Evolutionary conservation across 257 asterid species (phyloP).

Genomic region (Nicotiana tomentosiformis): DNA sequence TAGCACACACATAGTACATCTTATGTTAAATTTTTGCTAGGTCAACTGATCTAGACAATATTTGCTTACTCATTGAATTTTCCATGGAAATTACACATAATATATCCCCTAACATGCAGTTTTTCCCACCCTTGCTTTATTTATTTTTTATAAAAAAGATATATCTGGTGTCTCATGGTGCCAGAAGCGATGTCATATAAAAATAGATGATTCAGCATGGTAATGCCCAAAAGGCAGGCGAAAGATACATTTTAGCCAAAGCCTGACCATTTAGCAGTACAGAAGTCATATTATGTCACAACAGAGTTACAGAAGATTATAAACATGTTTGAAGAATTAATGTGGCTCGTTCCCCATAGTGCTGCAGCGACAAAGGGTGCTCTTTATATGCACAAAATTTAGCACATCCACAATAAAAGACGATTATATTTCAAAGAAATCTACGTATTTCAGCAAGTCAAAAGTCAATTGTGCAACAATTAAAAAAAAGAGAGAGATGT

Average conservation of each 20-base stretch:
- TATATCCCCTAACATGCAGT: background rate
- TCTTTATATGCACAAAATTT: no score
- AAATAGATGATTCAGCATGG: background rate
- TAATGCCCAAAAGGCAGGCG: background rate
- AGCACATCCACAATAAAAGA: background rate
- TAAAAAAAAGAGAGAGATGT: background rate
- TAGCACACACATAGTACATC: background rate
- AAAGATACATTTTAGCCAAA: background rate
- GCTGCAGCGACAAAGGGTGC: background rate
- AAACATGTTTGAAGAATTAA: background rate
- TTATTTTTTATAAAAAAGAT: background rate
- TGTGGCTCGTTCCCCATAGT: background rate
- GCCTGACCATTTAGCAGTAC: background rate
- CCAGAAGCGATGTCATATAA: background rate
- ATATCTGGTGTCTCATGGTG: background rate
- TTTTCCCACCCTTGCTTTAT: background rate
- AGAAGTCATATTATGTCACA: background rate
- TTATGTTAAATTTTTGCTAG: background rate
- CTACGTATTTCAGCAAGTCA: background rate
- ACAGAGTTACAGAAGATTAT: background rate
- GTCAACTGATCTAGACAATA: background rate
- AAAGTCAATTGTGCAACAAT: background rate
- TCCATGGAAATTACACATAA: background rate
- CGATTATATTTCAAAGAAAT: background rate
- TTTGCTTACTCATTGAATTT: background rate